A percentile compares a stretch with the other conserved stretches of the same genome.
These are phyloP conservation scores for Noccaea bulbosa DNA, from an alignment of 345 rosid genomes.

Conservation along the genomic window DNA sequence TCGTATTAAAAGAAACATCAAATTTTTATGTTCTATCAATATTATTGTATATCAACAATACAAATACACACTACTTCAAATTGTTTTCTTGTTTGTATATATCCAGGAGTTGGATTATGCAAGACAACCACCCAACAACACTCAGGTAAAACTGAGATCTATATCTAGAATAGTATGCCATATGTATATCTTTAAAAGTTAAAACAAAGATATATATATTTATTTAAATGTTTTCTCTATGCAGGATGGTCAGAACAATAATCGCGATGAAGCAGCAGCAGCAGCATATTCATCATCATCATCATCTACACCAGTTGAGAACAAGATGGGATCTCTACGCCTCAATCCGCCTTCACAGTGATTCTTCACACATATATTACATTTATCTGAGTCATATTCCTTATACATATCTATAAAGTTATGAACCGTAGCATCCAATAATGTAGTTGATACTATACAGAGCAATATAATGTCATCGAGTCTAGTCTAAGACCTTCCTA, in stretches of 20 bases:
- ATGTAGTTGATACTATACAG: background rate
- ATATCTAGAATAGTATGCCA: background rate
- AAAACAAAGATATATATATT: background rate
- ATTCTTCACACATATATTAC: background rate
- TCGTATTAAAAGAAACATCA: background rate
- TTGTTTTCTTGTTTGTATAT: background rate
- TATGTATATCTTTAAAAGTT: slow-evolving; percentile 14
- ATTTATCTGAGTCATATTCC: background rate
- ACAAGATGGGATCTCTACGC: background rate
- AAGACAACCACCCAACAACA: background rate
- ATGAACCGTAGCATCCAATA: background rate
- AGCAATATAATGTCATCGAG: background rate
- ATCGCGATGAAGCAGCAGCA: background rate
- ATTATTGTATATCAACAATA: background rate
- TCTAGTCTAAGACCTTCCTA: background rate
- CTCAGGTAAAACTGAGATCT: background rate
- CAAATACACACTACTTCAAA: background rate
- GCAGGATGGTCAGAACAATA: slow-evolving; percentile 2
- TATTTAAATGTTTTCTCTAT: background rate
- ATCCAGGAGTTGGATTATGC: background rate
- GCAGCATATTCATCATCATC: too few species aligned
- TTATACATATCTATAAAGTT: background rate
- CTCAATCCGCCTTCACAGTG: slow-evolving; percentile 13
- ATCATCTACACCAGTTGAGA: slow-evolving; percentile 17
- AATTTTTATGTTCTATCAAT: background rate